Evolutionary conservation across 805 yeast species (phyloP), one percentile per base, ranked within the genome.

Genomic region (Candida methanosorbosa): DNA sequence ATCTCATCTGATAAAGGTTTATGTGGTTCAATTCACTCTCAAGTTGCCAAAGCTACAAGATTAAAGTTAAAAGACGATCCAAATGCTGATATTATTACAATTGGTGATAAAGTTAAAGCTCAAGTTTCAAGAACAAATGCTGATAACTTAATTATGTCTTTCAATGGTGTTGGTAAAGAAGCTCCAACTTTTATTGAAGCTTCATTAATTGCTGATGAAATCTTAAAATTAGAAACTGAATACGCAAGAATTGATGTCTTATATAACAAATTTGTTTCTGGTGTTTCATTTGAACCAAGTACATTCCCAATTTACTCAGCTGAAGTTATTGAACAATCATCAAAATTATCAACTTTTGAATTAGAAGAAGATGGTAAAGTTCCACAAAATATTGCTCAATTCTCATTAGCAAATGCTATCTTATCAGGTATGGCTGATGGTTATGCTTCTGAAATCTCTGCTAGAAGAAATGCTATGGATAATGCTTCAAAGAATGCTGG

Each of bases 401-500:
- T 83, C 69, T 72, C 94, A 32, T 73, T 92, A 51, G 88, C 97
- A 47, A 88, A 85, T 76, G 76, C 86, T 55, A 73, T 90, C 54
- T 76, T 81, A 62, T 68, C 88, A 56, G 97, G 95, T 42, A 75
- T 88, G 74, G 90, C 97, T 46, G 96, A 92, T 63, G 97, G 97
- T 66, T 88, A 90, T 66, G 97, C 97, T 42, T 84, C 97, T 39
- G 98, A 90, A 74, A 75, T 88, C 49, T 81, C 94, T 46, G 96
- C 98, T 41, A 88, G 98, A 80, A 88, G 98, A 79, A 90, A 86
- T 63, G 97, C 98, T 51, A 90, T 90, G 98, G 98, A 90, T 70
- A 92, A 92, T 60, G 98, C 98, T 44, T 87, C 97, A 51, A 90
- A 92, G 92, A 90, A 90, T 63, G 98, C 98, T 45, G 95, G 95